Evolutionary conservation across 495 filamentous ascomycete genomes (phyloP), one percentile per base, ranked within the genome.

Genomic region (Pyrenopolyporus hunteri): DNA sequence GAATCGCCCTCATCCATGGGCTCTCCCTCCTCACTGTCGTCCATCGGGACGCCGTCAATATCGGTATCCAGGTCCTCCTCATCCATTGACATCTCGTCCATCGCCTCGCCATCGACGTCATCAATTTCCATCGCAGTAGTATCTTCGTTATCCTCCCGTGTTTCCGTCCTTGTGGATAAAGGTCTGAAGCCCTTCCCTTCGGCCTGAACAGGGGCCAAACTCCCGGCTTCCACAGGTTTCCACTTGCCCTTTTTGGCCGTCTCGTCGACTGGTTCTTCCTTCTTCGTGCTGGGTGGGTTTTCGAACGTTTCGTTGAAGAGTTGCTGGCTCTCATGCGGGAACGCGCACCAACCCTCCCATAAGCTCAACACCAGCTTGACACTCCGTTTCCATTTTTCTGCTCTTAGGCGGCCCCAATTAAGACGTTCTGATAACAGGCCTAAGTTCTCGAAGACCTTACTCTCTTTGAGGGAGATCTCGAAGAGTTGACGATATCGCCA

Each of bases 281-380:
- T 76, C 47, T 76, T 78, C 2, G 83, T 82, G 14, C 86, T 71
- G 4, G 90, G 89, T 33, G 90, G 89, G 54, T 89, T 87, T 32
- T 87, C 82, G 59, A 98, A 97, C 6, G 83, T 82, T 40, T 82
- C 69, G 32, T 81, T 81, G 62, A 98, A 92, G 46, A 85, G 77
- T 59, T 90, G 87, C 56, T 93, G 89, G 26, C 83, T 86, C 16
- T 85, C 82, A 35, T 88, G 83, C 1, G 88, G 85, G 66, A 98
- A 98, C 6, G 93, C 88, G 64, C 87, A 90, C 90, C 90, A 93
- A 1, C 86, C 87, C 74, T 96, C 91, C 94, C 94, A 98, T 37
- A 92, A 70, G 13, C 82, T 80, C 6, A 98, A 70, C 11, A 97
- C 81, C 7, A 82, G 73, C 1, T 83, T 84, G 5, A 98, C 84